phyloP scores from a whole-genome alignment of 352 stramenopile genomes.

The Globisporangium iwayamae region DNA sequence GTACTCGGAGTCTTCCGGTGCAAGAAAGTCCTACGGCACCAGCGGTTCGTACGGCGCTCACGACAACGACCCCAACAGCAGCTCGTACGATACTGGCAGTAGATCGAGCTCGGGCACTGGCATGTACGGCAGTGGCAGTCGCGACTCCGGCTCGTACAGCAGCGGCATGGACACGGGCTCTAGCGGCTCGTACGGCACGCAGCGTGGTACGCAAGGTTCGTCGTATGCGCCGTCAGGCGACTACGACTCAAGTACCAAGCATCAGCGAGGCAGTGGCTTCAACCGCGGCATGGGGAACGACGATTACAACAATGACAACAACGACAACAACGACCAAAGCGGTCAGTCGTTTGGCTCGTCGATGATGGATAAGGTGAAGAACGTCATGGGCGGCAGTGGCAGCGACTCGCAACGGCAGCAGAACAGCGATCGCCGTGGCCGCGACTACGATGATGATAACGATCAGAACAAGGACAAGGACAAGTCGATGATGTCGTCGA shows the following conservation, averaged over 20 bases:
- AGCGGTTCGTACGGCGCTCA: not conserved
- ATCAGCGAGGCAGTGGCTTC: not conserved
- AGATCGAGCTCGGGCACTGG: not conserved
- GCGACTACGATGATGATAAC: constrained; percentile 2
- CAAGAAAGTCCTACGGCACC: no score
- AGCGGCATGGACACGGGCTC: not conserved
- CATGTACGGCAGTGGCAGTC: not conserved
- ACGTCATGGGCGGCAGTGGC: not conserved
- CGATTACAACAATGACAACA: constrained; percentile 2
- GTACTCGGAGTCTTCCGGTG: no score
- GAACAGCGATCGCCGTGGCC: not conserved
- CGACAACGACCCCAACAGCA: constrained; percentile 5
- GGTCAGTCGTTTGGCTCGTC: not conserved
- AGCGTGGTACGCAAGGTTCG: not conserved
- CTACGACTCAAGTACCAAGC: constrained; percentile 1
- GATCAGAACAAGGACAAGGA: not conserved
- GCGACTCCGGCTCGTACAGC: not conserved
- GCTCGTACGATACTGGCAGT: not conserved
- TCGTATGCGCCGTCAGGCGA: not conserved
- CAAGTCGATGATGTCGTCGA: constrained; percentile 9
- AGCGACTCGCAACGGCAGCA: not conserved
- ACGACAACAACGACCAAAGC: not conserved
- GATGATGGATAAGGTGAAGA: constrained; percentile 10
- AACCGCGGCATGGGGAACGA: no score
- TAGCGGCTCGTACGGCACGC: not conserved